Percentiles rank a stretch among this genome's conserved stretches.
These are phyloP conservation scores for Cryptomeria japonica DNA, from an alignment of 75 land plant species.

Conservation along the genomic window DNA sequence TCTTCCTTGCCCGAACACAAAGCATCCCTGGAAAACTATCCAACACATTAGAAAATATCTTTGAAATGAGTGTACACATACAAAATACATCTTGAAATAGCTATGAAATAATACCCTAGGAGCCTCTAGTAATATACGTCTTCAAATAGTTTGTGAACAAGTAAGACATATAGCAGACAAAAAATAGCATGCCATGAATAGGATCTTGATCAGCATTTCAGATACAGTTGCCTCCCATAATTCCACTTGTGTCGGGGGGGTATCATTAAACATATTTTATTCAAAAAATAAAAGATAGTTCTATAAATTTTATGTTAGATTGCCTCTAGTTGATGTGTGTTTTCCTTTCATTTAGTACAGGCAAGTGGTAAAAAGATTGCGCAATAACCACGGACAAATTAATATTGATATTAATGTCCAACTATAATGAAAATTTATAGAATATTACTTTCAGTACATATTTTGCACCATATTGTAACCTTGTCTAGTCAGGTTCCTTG, in stretches of 20 bases:
- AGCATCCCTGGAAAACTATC: background rate
- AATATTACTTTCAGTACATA: background rate
- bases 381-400: background rate
- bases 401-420: background rate
- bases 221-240: background rate
- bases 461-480: too few relatives aligned
- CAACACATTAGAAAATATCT: slow-evolving; percentile 6
- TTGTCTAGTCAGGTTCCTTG: background rate
- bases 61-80: background rate
- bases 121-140: background rate
- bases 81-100: background rate
- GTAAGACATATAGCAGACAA: background rate
- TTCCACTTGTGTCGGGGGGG: background rate
- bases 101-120: background rate
- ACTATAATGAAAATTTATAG: background rate
- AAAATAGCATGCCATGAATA: background rate
- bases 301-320: background rate
- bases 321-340: background rate
- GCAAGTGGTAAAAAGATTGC: background rate
- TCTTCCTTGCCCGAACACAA: background rate
- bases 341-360: background rate
- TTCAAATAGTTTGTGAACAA: background rate
- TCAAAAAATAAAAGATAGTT: background rate
- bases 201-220: background rate
- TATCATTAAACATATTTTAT: background rate